phyloP scores from a whole-genome alignment of 1,284 basidiomycete species.

The Papiliotrema fonsecae region DNA sequence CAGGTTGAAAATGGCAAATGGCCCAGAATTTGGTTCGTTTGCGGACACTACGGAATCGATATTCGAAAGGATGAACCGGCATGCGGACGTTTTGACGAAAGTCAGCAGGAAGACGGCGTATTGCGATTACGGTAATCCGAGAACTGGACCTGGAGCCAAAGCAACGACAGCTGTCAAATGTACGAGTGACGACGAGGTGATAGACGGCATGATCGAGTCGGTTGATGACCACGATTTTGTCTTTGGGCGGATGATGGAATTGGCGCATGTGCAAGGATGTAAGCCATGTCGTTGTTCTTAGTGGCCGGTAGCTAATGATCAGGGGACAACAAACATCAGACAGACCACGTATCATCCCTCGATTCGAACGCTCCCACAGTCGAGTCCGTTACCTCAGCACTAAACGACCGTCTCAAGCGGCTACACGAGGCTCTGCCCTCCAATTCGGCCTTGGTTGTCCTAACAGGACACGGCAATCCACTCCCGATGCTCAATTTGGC shows the following conservation, averaged over 20 bases:
- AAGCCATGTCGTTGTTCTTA: slow-evolving; percentile 36
- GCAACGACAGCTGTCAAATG: slow-evolving; percentile 70
- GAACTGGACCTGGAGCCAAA: slow-evolving; percentile 73
- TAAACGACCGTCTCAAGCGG: slow-evolving; percentile 60
- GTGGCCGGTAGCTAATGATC: background rate
- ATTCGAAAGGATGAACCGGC: slow-evolving; percentile 72
- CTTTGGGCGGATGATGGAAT: slow-evolving; percentile 72
- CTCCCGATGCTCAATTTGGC: slow-evolving; percentile 67
- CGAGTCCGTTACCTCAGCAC: slow-evolving; percentile 36
- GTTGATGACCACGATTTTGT: slow-evolving; percentile 67
- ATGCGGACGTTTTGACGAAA: slow-evolving; percentile 42
- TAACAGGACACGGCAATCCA: slow-evolving; percentile 83
- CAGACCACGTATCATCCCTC: slow-evolving; percentile 6
- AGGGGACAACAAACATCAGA: background rate
- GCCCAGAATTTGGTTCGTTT: slow-evolving; percentile 75
- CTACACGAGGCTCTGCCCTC: slow-evolving; percentile 67
- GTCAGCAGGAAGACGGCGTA: slow-evolving; percentile 60
- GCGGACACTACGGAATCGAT: slow-evolving; percentile 74
- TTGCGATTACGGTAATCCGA: slow-evolving; percentile 77
- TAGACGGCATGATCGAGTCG: slow-evolving; percentile 60
- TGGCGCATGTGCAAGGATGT: slow-evolving; percentile 75
- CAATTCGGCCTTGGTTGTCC: slow-evolving; percentile 72
- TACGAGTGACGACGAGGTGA: slow-evolving; percentile 63
- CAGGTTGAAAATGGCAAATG: slow-evolving; percentile 69
- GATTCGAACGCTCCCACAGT: slow-evolving; percentile 15